A percentile compares a stretch with the other conserved stretches of the same genome.
Evolutionary conservation across 305 asterid species (phyloP).

Genomic region (Galium porrigens): DNA sequence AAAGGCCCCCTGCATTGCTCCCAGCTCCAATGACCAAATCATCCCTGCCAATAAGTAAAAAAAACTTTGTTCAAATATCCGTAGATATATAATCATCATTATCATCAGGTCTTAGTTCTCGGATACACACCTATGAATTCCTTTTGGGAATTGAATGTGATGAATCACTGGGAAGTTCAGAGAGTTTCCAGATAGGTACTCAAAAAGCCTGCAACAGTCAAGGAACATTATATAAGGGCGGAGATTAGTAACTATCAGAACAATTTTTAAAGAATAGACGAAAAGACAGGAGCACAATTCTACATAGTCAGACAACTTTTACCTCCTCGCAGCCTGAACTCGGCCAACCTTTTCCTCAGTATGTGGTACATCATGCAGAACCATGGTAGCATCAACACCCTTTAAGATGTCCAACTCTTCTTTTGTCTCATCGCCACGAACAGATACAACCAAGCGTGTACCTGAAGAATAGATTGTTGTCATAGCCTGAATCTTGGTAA

Average conservation of each 20-base stretch:
- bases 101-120: constrained; percentile 12
- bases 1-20: constrained; percentile 73
- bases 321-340: constrained; percentile 97
- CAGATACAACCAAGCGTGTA: constrained; percentile 61
- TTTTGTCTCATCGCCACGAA: constrained; percentile 71
- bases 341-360: constrained; percentile 71
- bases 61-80: constrained; percentile 9
- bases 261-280: neutral
- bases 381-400: constrained; percentile 53
- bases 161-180: constrained; percentile 82
- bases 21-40: constrained; percentile 92
- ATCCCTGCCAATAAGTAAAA: constrained; percentile 40
- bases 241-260: neutral
- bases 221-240: constrained; percentile 1
- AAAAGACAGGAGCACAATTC: neutral
- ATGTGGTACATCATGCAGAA: constrained; percentile 71
- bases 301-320: constrained; percentile 14
- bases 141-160: constrained; percentile 63
- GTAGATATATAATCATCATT: constrained; percentile 7
- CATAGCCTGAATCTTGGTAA: constrained; percentile 11
- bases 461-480: constrained; percentile 32
- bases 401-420: constrained; percentile 66
- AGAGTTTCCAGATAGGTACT: constrained; percentile 70
- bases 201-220: constrained; percentile 66
- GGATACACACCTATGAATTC: constrained; percentile 56